Base-by-base conservation (phyloP, 1,139 yeast genomes). In the Pneumocystis carinii region DNA sequence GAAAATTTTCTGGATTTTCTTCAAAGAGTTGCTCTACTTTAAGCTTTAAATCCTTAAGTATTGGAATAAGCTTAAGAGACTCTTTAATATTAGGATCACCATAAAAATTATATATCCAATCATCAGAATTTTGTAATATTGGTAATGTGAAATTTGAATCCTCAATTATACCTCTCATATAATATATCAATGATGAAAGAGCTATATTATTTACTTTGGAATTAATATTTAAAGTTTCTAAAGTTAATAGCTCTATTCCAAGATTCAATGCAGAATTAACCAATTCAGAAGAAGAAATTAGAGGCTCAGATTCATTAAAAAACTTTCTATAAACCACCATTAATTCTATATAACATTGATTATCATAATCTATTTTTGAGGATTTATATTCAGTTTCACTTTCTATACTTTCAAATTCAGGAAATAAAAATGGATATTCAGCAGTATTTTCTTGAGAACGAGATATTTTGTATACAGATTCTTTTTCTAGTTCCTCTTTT, bases 1-100 rank as follows among this genome's bases (percentile, higher is more conserved):
- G 89, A 0, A 95, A 94, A 76, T 94, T 96, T 70, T 94, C 98
- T 0, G 98, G 97, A 96, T 97, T 92, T 71, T 84, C 83, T 29
- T 75, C 75, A 17, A 86, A 73, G 36, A 88, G 73, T n/a, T 76
- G 76, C 17, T 73, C 69, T 2, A 82, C 81, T 3, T 81, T 75
- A 2, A 73, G 72, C 67, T 79, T 77, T 8, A 90, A 73, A 1
- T 75, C 77, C 14, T 79, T 75, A 10, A 87, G 76, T 41, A 66
- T n/a, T 8, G 61, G 59, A 32, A 60, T 38, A 15, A 65, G 58
- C 24, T 42, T 75, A 65, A 79, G 79, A 1, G 87, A 80, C 70
- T 90, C 95, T 3, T 73, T 72, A 7, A 83, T 78, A 60, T 83
- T 81, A 17, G 81, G 76, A n/a, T 85, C 90, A 63, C 78, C 78